A percentile compares a stretch with the other conserved stretches of the same genome.
phyloP scores from a whole-genome alignment of 2,329 filamentous ascomycete genomes.

The Pseudocercospora fijiensis region DNA sequence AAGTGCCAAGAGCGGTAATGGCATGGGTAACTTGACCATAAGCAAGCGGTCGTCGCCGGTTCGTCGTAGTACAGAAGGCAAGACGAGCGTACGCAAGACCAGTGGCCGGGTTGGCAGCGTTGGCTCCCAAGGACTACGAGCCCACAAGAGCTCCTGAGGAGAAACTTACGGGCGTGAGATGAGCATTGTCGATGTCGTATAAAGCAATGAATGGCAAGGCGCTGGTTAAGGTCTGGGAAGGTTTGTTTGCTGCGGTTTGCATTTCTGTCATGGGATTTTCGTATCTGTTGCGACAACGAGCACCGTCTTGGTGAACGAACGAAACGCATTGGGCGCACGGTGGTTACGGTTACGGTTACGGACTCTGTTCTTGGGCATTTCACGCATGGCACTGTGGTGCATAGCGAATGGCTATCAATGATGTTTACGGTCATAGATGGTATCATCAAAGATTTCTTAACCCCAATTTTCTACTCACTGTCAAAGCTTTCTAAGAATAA shows the following conservation, averaged over 20 bases:
- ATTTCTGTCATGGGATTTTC: conserved; percentile 2
- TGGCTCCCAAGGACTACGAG: conserved; percentile 23
- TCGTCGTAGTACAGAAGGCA: conserved; percentile 49
- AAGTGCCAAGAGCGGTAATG: conserved; percentile 43
- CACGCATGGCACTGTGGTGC: background rate
- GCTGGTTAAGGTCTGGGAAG: conserved; percentile 13
- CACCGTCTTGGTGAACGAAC: background rate
- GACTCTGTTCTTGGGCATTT: conserved; percentile 5
- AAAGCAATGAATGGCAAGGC: conserved; percentile 19
- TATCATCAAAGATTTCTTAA: conserved; percentile 3
- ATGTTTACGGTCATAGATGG: background rate
- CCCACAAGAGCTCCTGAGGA: conserved; percentile 27
- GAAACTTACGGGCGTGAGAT: conserved; percentile 15
- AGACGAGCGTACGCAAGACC: conserved; percentile 52
- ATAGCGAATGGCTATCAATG: background rate
- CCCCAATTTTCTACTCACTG: background rate
- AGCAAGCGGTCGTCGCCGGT: conserved; percentile 47
- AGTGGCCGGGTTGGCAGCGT: conserved; percentile 53
- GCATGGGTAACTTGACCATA: conserved; percentile 47
- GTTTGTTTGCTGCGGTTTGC: background rate
- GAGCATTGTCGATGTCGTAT: conserved; percentile 14
- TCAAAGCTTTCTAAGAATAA: too few species aligned
- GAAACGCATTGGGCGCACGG: conserved; percentile 4
- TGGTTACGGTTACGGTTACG: background rate
- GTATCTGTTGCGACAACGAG: background rate